phyloP scores from a whole-genome alignment of 2,329 filamentous ascomycete species.

The Capronia epimyces region DNA sequence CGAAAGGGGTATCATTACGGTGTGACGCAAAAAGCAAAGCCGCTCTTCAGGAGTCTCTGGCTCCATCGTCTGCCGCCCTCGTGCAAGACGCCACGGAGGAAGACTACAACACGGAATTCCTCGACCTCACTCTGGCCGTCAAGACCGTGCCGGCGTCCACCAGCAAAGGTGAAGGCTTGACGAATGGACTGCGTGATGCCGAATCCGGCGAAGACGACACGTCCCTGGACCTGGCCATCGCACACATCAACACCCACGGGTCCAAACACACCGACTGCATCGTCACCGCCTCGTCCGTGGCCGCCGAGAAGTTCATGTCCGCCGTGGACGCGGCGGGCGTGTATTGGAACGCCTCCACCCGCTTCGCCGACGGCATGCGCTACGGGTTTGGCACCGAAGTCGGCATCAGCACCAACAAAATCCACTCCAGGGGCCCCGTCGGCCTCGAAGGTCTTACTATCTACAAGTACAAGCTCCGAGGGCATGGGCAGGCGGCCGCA shows the following conservation, averaged over 20 bases:
- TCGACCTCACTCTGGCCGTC: constrained; percentile 76
- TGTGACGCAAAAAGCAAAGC: constrained; percentile 68
- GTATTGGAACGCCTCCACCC: constrained; percentile 94
- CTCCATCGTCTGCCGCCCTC: constrained; percentile 40
- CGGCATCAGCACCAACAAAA: constrained; percentile 98
- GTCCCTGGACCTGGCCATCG: constrained; percentile 64
- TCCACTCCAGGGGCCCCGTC: constrained; percentile 87
- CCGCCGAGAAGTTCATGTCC: constrained; percentile 77
- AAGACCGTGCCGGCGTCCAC: constrained; percentile 58
- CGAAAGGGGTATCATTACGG: constrained; percentile 72
- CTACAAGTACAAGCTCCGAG: constrained; percentile 90
- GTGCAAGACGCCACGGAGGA: constrained; percentile 61
- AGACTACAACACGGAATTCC: constrained; percentile 86
- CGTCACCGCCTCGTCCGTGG: constrained; percentile 61
- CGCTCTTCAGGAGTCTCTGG: constrained; percentile 51
- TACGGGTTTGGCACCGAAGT: constrained; percentile 98
- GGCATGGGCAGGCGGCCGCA: constrained; percentile 72
- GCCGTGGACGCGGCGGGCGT: constrained; percentile 84
- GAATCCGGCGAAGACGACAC: constrained; percentile 6
- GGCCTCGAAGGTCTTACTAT: constrained; percentile 92
- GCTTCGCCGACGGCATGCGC: constrained; percentile 93
- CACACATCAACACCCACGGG: constrained; percentile 86
- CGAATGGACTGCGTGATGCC: neutral
- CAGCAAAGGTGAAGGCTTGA: too few relatives aligned
- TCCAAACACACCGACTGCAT: constrained; percentile 94